phyloP scores from a whole-genome alignment of 176 grass and related monocot genomes.

The Cenchrus purpureus region DNA sequence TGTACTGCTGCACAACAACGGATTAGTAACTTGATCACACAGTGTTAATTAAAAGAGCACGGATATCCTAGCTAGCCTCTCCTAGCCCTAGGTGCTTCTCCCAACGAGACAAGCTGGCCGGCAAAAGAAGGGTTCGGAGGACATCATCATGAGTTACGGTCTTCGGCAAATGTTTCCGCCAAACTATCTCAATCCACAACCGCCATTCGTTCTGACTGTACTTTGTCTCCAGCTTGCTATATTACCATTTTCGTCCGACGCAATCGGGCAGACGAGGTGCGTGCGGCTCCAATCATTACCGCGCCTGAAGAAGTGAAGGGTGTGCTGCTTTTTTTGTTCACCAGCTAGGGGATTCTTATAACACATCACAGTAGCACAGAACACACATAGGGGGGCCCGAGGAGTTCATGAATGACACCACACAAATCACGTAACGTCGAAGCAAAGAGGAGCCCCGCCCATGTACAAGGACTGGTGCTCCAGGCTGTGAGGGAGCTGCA shows the following conservation, averaged over 20 bases:
- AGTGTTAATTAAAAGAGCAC: not conserved
- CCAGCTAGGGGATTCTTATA: no score
- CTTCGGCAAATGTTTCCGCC: not conserved
- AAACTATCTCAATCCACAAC: not conserved
- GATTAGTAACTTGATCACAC: no score
- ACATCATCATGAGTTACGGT: not conserved
- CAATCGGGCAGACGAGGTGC: not conserved
- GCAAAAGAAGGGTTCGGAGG: not conserved
- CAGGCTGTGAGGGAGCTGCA: slow-evolving; percentile 18
- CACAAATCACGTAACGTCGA: slow-evolving; percentile 17
- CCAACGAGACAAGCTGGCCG: not conserved
- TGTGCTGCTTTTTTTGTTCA: not conserved
- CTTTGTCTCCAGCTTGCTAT: not conserved
- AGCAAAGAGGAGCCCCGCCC: slow-evolving; percentile 11
- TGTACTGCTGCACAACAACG: not conserved
- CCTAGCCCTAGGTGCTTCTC: not conserved
- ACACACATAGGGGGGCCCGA: not conserved
- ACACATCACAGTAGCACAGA: no score
- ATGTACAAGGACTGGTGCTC: not conserved
- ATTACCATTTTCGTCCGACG: not conserved
- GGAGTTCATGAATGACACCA: not conserved
- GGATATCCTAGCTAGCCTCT: no score
- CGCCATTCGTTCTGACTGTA: no score
- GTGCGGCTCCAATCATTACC: not conserved
- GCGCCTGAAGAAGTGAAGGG: not conserved